These are phyloP conservation scores for Vitis hybrid DNA, from an alignment of 177 flowering plant species.

Conservation along the genomic window DNA sequence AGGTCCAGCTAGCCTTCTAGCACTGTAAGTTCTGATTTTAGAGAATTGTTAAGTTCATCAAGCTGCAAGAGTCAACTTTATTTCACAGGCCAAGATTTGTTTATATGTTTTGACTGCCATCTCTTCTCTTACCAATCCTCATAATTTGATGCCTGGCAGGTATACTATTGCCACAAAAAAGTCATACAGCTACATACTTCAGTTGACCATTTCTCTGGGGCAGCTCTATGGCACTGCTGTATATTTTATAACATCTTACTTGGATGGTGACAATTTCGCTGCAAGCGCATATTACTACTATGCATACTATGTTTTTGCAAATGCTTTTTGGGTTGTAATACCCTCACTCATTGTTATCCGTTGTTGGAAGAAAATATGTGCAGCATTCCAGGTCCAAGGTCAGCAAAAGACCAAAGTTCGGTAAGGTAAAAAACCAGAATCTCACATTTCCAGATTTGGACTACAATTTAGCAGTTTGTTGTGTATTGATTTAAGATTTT, in stretches of 20 bases:
- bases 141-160: conserved; percentile 40
- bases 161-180: conserved; percentile 72
- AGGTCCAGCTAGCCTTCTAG: conserved; percentile 81
- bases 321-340: conserved; percentile 70
- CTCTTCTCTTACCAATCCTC: neutral
- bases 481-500: too few species aligned
- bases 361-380: conserved; percentile 77
- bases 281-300: conserved; percentile 58
- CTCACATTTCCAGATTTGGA: too few species aligned
- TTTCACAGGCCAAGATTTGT: neutral
- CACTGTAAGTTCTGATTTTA: conserved; percentile 56
- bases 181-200: conserved; percentile 76
- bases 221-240: conserved; percentile 78
- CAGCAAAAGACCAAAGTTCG: conserved; percentile 57
- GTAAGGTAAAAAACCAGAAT: conserved; percentile 21
- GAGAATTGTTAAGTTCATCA: neutral
- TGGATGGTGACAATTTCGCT: conserved; percentile 90
- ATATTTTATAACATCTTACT: conserved; percentile 61
- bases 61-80: neutral
- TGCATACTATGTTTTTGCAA: conserved; percentile 64
- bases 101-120: neutral
- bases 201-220: conserved; percentile 68
- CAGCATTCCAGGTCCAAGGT: conserved; percentile 34
- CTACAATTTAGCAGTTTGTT: too few species aligned
- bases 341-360: conserved; percentile 63